Evolutionary conservation across 495 filamentous ascomycete species (phyloP), one percentile per base, ranked within the genome.

Genomic region (Tuber indicum): DNA sequence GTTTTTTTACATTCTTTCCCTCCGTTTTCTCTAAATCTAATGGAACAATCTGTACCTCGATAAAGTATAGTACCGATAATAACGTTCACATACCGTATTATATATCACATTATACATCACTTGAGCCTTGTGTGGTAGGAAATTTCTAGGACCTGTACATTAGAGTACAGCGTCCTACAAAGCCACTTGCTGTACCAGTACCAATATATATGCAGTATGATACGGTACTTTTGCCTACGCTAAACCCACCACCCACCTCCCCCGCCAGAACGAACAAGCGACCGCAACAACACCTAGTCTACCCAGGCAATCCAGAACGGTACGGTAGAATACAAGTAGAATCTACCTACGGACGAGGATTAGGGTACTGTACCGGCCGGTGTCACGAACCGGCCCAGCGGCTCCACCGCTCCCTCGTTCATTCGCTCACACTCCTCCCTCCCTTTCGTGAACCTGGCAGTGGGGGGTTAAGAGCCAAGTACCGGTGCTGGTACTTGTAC

Each of bases 351-450:
- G 74, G 79, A 75, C 77, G 49, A 76, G 78, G 77, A 79, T 71
- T 74, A 75, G 78, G 42, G 42, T 43, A 43, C 42, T 8, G 42
- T 10, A 43, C 42, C 6, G 74, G 77, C 42, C 6, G 74, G 77
- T 80, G 76, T 80, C 79, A 80, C 66, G 78, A 80, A 80, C 78
- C 78, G 74, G 79, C 73, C 78, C 79, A 73, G 73, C 78, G 78
- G 78, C 78, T 80, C 78, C 78, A 49, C 16, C 21, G 1, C 23
- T 23, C 21, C 17, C n/a, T 32, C n/a, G 4, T 6, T 21, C 21
- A 19, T 5, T 52, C 39, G 4, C 39, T 41, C 39, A 41, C 39
- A 41, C 39, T 41, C 39, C 39, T 41, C 39, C 47, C 47, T 9
- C 5, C 21, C 21, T 21, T n/a, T 52, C 47, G 21, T 46, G 9